Conservation (phyloP, 768 basidiomycete genomes). For the Trametes meyenii region DNA sequence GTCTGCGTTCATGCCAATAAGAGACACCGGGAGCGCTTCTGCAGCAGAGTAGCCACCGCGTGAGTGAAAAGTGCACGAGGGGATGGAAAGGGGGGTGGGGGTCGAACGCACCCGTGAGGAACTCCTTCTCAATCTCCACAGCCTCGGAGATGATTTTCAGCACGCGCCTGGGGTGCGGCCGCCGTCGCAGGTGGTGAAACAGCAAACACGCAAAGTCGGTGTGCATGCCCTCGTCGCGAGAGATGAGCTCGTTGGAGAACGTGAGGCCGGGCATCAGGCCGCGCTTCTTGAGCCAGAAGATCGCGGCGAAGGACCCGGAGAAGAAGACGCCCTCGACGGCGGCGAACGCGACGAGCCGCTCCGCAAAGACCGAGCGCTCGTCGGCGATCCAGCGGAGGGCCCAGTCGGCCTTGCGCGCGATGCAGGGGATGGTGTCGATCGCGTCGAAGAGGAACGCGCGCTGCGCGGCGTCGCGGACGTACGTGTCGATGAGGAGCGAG, state of each 20-base stretch:
- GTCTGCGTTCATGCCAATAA: conserved; percentile 90
- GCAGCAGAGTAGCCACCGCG: background rate
- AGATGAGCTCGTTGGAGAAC: conserved; percentile 96
- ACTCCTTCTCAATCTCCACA: conserved; percentile 85
- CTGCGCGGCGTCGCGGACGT: conserved; percentile 79
- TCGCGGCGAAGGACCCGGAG: conserved; percentile 89
- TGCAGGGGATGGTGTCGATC: conserved; percentile 90
- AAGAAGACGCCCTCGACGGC: conserved; percentile 98
- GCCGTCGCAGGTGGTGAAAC: conserved; percentile 77
- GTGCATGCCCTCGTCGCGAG: conserved; percentile 94
- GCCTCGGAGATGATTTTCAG: conserved; percentile 76
- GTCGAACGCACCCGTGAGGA: conserved; percentile 66
- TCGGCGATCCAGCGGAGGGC: conserved; percentile 92
- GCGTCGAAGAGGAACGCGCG: conserved; percentile 89
- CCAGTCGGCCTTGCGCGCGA: conserved; percentile 95
- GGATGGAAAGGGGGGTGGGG: background rate
- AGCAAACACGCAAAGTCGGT: conserved; percentile 95
- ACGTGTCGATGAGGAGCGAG: conserved; percentile 93
- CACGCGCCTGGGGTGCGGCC: conserved; percentile 82
- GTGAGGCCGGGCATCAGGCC: conserved; percentile 97
- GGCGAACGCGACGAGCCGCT: conserved; percentile 90
- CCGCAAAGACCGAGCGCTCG: conserved; percentile 76
- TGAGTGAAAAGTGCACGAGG: background rate
- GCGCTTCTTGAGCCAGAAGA: conserved; percentile 97
- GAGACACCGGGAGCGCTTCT: conserved; percentile 82